These are phyloP conservation scores for Dianthus caryophyllus DNA, from an alignment of 148 eudicot species.

Conservation along the genomic window DNA sequence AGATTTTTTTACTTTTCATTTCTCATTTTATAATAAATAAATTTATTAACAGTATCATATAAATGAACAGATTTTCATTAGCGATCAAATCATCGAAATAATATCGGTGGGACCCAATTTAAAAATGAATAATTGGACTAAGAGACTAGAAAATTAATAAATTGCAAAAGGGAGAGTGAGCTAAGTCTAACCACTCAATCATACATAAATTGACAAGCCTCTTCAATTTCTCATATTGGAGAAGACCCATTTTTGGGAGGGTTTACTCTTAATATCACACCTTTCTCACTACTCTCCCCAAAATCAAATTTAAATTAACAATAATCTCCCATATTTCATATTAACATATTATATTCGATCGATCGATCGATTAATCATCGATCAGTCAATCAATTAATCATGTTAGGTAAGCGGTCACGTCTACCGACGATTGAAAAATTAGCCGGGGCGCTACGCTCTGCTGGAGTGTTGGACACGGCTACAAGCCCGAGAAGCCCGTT, in stretches of 20 bases:
- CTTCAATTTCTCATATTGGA: conserved; percentile 15
- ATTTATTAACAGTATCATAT: no score
- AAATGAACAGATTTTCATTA: no score
- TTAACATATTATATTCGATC: no score
- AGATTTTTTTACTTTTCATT: no score
- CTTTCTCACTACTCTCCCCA: background rate
- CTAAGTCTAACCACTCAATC: conserved; percentile 45
- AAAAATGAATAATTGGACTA: background rate
- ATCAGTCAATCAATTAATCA: conserved; percentile 16
- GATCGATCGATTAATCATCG: no score
- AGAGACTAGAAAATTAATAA: background rate
- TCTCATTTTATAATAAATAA: no score
- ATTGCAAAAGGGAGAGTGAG: conserved; percentile 27
- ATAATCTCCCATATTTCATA: background rate
- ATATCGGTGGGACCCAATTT: conserved; percentile 18
- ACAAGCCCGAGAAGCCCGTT: conserved; percentile 42
- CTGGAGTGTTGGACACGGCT: conserved; percentile 20
- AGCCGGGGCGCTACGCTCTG: conserved; percentile 15
- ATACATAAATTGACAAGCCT: conserved; percentile 24
- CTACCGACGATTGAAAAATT: conserved; percentile 34
- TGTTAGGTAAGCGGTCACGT: conserved; percentile 37
- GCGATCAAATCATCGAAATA: conserved; percentile 8
- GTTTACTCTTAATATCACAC: conserved; percentile 10
- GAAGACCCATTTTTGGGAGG: conserved; percentile 19
- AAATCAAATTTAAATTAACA: no score